A percentile compares a stretch with the other conserved stretches of the same genome.
These are phyloP conservation scores for Apiospora marii DNA, from an alignment of 2,329 filamentous ascomycete species.

Conservation along the genomic window DNA sequence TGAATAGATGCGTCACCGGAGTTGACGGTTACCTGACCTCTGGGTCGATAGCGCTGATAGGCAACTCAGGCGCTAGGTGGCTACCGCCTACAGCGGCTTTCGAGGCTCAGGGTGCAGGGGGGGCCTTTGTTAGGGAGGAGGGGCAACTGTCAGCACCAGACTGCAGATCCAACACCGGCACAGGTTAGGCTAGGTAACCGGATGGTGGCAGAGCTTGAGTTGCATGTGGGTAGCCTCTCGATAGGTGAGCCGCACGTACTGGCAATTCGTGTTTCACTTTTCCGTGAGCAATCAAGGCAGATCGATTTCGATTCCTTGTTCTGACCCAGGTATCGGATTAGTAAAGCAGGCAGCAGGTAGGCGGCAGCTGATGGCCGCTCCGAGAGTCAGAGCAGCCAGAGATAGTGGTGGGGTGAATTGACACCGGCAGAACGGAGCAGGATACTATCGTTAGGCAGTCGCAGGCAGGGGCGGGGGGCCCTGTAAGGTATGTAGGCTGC, in stretches of 20 bases:
- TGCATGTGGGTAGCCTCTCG: background rate
- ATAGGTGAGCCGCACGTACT: background rate
- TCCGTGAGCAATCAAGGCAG: background rate
- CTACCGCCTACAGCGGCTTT: conserved; percentile 15
- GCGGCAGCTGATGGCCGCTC: conserved; percentile 1
- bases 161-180: background rate
- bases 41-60: background rate
- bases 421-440: conserved; percentile 10
- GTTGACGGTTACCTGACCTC: conserved; percentile 9
- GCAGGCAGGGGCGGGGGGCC: background rate
- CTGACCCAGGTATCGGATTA: background rate
- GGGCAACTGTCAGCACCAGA: background rate
- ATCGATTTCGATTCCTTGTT: background rate
- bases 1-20: conserved; percentile 18
- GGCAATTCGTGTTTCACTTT: background rate
- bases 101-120: background rate
- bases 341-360: conserved; percentile 5
- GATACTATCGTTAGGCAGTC: conserved; percentile 2
- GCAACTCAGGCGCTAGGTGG: background rate
- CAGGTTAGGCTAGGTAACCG: background rate
- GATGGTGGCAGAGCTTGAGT: background rate
- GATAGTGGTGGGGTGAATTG: background rate
- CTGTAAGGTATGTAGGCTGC: background rate
- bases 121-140: background rate
- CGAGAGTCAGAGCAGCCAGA: background rate